Percentiles rank a stretch among this genome's conserved stretches.
Evolutionary conservation across 345 rosid species (phyloP).

Genomic region (Trapa incisa): DNA sequence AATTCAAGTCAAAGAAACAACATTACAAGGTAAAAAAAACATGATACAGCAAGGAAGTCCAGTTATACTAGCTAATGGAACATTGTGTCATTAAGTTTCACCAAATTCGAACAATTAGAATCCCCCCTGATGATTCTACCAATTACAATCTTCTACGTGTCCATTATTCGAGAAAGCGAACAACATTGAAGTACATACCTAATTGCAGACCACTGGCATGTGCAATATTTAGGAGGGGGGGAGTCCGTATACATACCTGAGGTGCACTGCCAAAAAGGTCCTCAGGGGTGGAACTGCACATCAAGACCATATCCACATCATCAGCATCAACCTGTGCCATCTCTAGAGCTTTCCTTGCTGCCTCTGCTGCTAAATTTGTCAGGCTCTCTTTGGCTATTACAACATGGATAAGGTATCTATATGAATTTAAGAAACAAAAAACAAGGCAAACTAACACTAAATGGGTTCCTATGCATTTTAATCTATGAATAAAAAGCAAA

Average conservation of each 20-base stretch:
- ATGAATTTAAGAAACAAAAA: neutral
- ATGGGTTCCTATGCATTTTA: neutral
- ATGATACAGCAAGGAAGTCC: neutral
- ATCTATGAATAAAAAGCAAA: no score
- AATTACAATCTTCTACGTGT: neutral
- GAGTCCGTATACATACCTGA: constrained; percentile 31
- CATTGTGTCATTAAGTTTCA: neutral
- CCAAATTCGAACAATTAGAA: no score
- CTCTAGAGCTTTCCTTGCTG: constrained; percentile 78
- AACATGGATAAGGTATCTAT: neutral
- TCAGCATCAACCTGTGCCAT: constrained; percentile 81
- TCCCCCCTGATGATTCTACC: no score
- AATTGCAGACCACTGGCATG: no score
- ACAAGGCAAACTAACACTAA: neutral
- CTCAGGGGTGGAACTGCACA: constrained; percentile 94
- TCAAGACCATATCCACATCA: constrained; percentile 78
- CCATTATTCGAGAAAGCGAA: neutral
- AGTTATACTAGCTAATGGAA: neutral
- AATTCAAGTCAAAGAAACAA: neutral
- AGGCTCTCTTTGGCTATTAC: constrained; percentile 67
- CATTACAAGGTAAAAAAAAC: neutral
- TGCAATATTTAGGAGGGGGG: no score
- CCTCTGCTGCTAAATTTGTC: constrained; percentile 50
- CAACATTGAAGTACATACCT: neutral
- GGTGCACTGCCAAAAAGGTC: constrained; percentile 93